Base-by-base conservation (phyloP, 495 filamentous ascomycete genomes). In the Talaromyces wortmannii region DNA sequence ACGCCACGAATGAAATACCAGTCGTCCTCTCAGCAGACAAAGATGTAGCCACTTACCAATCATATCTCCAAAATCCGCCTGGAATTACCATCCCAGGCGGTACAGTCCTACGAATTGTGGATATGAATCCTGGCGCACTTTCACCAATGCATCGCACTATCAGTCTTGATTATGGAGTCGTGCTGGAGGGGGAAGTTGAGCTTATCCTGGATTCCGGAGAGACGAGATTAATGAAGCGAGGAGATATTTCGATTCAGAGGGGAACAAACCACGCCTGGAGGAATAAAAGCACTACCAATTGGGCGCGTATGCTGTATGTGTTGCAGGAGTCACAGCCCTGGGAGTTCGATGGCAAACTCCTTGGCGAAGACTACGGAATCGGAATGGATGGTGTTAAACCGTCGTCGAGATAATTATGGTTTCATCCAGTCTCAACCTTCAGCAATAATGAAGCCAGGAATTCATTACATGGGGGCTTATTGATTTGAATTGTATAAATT, bases 141-240 rank as follows among this genome's bases (percentile, higher is more conserved):
- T 85, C 43, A 78, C 36, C 73, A 2, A 68, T 92, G 79, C 89
- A 92, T 56, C 77, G 87, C 0, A 91, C 89, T 3, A 76, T 83
- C 61, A 83, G 78, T 13, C 67, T 94, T 4, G 89, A 92, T 58
- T 91, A 88, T 50, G 88, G 87, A 4, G 76, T 91, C 54, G 80
- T 94, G 29, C 55, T 94, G n/a, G 87, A 91, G 62, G 89, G 89
- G 0, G 64, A 79, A 60, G 43, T 92, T 48, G 88, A 91, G 63
- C 88, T 91, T 70, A 83, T 87, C 79, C 79, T 74, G 46, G 86
- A 91, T 65, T 78, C 81, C 0, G 77, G 74, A n/a, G 71, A 77
- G 4, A 81, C 81, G 55, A 82, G 83, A 48, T 60, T 83, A 59
- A 52, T 90, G 69, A 78, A 85, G 59, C 85, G 86, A 45, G 82